Evolutionary conservation across 2,329 filamentous ascomycete genomes (phyloP).

Genomic region (Metarhizium brunneum): DNA sequence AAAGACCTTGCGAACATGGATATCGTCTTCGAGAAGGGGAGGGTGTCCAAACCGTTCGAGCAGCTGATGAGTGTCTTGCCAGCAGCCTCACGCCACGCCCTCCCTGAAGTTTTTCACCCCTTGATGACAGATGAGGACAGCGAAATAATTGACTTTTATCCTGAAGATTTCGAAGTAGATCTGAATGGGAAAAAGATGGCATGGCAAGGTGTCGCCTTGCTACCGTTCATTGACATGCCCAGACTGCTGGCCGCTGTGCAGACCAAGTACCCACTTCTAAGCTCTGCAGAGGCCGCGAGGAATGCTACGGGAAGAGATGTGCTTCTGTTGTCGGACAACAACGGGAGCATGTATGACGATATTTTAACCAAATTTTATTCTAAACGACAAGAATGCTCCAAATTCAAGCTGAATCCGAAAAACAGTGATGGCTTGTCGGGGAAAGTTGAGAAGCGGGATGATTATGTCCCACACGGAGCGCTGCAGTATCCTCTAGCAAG

Average conservation of each 20-base stretch:
- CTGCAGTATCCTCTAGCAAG: constrained; percentile 70
- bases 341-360: constrained; percentile 73
- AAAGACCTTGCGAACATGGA: constrained; percentile 71
- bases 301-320: constrained; percentile 76
- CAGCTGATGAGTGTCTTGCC: constrained; percentile 97
- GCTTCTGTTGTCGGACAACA: constrained; percentile 73
- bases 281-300: constrained; percentile 64
- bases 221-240: constrained; percentile 94
- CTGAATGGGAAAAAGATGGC: constrained; percentile 97
- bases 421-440: constrained; percentile 73
- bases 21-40: constrained; percentile 74
- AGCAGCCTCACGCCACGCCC: constrained; percentile 82
- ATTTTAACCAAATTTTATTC: constrained; percentile 82
- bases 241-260: constrained; percentile 74
- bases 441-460: constrained; percentile 69
- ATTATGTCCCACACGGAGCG: constrained; percentile 75
- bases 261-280: constrained; percentile 72
- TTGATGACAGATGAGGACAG: constrained; percentile 85
- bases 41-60: constrained; percentile 84
- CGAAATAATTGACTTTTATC: constrained; percentile 95
- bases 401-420: constrained; percentile 64
- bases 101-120: constrained; percentile 79
- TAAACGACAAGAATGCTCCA: constrained; percentile 63
- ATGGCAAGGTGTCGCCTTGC: constrained; percentile 89
- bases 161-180: constrained; percentile 85